These are phyloP conservation scores for Aspergillus quadrilineatus DNA, from an alignment of 2,329 filamentous ascomycete species.

Conservation along the genomic window DNA sequence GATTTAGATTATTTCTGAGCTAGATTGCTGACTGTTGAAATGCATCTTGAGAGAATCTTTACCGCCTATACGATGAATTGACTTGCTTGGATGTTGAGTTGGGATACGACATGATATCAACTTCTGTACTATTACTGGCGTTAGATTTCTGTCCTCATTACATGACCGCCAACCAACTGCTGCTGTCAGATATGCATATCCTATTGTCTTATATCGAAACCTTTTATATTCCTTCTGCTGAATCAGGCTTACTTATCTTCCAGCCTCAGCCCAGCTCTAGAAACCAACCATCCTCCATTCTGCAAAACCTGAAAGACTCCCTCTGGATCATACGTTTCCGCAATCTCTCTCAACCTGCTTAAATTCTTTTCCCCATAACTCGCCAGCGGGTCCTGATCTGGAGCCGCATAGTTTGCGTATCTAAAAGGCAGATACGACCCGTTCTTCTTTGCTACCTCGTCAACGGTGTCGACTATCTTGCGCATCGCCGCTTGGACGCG, in stretches of 20 bases:
- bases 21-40: neutral
- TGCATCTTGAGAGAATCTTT: neutral
- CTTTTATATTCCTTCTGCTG: too few species aligned
- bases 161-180: too few species aligned
- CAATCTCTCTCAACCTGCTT: constrained; percentile 3
- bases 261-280: neutral
- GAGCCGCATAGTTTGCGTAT: constrained; percentile 15
- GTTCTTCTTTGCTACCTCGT: constrained; percentile 8
- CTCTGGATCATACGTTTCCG: constrained; percentile 10
- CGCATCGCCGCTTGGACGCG: constrained; percentile 11
- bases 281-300: constrained; percentile 11
- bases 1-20: neutral
- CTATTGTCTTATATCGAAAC: too few species aligned
- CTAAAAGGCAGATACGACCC: constrained; percentile 13
- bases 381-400: constrained; percentile 11
- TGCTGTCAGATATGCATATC: too few species aligned
- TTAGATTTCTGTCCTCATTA: neutral
- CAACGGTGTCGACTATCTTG: constrained; percentile 16
- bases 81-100: neutral
- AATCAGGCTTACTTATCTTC: too few species aligned
- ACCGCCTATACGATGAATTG: neutral
- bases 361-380: constrained; percentile 12
- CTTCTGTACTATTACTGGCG: neutral
- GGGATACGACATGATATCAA: neutral
- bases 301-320: constrained; percentile 15